Base-by-base conservation (phyloP, 2,329 filamentous ascomycete species). In the Aureobasidium uvarum region DNA sequence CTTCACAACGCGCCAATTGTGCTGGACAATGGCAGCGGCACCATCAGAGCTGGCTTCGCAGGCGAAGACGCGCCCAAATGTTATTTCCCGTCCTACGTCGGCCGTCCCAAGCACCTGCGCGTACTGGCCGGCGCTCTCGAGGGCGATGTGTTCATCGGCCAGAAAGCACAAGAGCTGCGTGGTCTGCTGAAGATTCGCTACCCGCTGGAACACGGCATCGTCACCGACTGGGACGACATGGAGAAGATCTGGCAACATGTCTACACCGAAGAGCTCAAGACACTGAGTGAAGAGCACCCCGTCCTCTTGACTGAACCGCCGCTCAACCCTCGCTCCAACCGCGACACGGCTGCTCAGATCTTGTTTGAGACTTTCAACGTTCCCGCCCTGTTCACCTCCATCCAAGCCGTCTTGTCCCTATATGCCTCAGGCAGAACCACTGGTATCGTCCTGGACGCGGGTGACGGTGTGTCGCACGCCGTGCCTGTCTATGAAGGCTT, bases 191-290 rank as follows among this genome's bases (percentile, higher is more conserved):
- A 98, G 85, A 97, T 99, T 72, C 85, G 88, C 70, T 98, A 98
- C 76, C 95, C 95, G 51, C 81, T 99, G 64, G 95, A 98, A 80
- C 95, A 99, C 77, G 95, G 95, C 72, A 96, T 99, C 73, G 95
- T 99, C 69, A 99, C 95, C 71, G 92, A 99, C 78, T 99, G 95
- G 95, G 95, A 98, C 76, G 95, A 99, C 75, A 99, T 99, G 95
- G 95, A 99, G 82, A 88, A 92, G 81, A 99, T 99, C 79, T 99
- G 95, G 95, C 91, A 96, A 73, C 95, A 96, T 75, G 92, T 99
- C 62, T 99, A 98, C 77, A 91, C 91, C 66, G 94, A 97, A 74
- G 95, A 96, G 69, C 78, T 99, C 73, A 98, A 97, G 82, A 96
- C 94, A 58, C 84, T 97, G 75, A 97, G 93, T 78, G 95, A 99